These are phyloP conservation scores for Ceratopteris richardii DNA, from an alignment of 75 land plant species.

Conservation along the genomic window DNA sequence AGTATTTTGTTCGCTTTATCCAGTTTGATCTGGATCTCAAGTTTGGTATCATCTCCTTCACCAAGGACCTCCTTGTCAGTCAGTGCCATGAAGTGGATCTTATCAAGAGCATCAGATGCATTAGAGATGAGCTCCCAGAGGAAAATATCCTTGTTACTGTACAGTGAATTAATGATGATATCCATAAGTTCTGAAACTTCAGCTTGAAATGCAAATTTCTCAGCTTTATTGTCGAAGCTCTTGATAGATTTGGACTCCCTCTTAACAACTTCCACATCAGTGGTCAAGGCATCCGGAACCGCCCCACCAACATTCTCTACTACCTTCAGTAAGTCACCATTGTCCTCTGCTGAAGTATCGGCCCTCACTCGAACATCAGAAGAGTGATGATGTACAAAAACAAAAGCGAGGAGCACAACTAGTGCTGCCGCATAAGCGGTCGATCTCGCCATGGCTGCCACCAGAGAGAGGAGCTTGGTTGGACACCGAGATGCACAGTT, in stretches of 20 bases:
- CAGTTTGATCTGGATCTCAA: conserved; percentile 83
- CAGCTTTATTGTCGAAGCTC: conserved; percentile 52
- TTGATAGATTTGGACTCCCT: conserved; percentile 93
- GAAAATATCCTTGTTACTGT: conserved; percentile 96
- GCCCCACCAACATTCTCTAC: conserved; percentile 68
- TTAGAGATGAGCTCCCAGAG: conserved; percentile 94
- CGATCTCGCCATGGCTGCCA: conserved; percentile 13
- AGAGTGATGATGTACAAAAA: conserved; percentile 14
- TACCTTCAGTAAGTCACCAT: conserved; percentile 64
- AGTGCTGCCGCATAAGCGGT: conserved; percentile 12
- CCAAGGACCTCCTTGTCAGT: conserved; percentile 89
- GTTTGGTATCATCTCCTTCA: conserved; percentile 91
- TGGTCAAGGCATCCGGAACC: conserved; percentile 76
- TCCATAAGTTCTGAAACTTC: conserved; percentile 99
- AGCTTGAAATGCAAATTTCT: conserved; percentile 97
- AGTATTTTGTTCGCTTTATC: conserved; percentile 86
- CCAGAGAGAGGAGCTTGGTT: too few species aligned
- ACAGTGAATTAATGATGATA: conserved; percentile 94
- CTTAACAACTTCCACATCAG: conserved; percentile 85
- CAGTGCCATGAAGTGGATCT: conserved; percentile 89
- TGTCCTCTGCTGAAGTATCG: conserved; percentile 27
- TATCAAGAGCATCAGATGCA: conserved; percentile 98
- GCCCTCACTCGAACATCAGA: conserved; percentile 11
- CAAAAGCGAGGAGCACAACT: conserved; percentile 15
- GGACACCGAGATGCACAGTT: too few species aligned